Percentiles rank a stretch among this genome's conserved stretches.
These are phyloP conservation scores for Quercus suber DNA, from an alignment of 306 rosid genomes.

Conservation along the genomic window DNA sequence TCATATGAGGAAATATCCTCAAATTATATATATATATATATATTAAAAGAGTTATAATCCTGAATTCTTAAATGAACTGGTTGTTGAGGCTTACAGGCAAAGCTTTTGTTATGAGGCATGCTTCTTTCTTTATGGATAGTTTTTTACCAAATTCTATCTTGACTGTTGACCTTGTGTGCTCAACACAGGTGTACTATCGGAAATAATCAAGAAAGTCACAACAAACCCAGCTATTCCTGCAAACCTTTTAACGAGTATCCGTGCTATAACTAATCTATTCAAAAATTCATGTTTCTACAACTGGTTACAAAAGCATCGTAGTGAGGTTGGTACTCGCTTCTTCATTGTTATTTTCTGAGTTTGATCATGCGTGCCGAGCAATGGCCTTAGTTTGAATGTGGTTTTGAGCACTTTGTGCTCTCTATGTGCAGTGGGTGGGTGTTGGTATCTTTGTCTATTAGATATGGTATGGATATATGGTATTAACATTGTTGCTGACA, in stretches of 20 bases:
- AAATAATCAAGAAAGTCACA: slow-evolving; percentile 57
- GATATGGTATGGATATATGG: not conserved
- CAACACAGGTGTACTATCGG: slow-evolving; percentile 55
- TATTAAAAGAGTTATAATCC: not conserved
- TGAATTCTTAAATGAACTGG: not conserved
- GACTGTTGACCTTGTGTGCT: slow-evolving; percentile 11
- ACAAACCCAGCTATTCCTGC: slow-evolving; percentile 59
- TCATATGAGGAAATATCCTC: not conserved
- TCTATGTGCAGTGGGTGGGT: not conserved
- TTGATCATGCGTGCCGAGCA: not conserved
- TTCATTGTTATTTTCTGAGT: not conserved
- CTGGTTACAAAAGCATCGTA: slow-evolving; percentile 74
- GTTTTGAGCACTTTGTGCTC: not conserved
- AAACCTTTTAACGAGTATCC: slow-evolving; percentile 76
- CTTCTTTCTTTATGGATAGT: not conserved
- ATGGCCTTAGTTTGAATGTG: not conserved
- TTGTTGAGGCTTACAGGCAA: not conserved
- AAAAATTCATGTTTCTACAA: slow-evolving; percentile 52
- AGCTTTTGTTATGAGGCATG: not conserved
- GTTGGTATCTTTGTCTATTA: not conserved
- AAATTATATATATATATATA: not conserved
- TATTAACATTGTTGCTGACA: not conserved
- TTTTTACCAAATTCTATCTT: slow-evolving; percentile 16
- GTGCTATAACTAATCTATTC: slow-evolving; percentile 79
- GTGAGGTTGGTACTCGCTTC: slow-evolving; percentile 60